Conservation (phyloP, 345 rosid species). For the Camelina sativa region DNA sequence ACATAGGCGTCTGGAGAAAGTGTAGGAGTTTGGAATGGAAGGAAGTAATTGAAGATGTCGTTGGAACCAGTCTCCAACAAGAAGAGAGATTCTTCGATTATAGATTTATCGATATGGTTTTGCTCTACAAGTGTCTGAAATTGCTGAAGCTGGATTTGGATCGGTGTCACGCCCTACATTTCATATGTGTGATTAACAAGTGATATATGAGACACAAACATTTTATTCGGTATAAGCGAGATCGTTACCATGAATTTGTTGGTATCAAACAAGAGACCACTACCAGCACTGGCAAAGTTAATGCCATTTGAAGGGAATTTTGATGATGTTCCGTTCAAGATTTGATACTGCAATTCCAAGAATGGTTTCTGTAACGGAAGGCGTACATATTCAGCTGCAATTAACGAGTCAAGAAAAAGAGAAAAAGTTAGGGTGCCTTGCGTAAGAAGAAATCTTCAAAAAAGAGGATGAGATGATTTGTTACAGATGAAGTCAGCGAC, state of each 20-base stretch:
- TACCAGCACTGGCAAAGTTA: slow-evolving; percentile 74
- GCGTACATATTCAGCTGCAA: slow-evolving; percentile 58
- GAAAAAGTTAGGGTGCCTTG: slow-evolving; percentile 6
- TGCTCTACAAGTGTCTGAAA: slow-evolving; percentile 52
- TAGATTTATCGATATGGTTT: slow-evolving; percentile 41
- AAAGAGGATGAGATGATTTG: neutral
- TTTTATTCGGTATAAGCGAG: neutral
- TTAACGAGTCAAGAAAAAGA: neutral
- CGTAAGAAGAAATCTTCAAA: slow-evolving; percentile 19
- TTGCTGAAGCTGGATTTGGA: slow-evolving; percentile 59
- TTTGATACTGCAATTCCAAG: slow-evolving; percentile 47
- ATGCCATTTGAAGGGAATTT: slow-evolving; percentile 60
- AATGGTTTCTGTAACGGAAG: slow-evolving; percentile 59
- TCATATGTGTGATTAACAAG: neutral
- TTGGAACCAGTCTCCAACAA: slow-evolving; percentile 67
- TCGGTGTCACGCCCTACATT: slow-evolving; percentile 54
- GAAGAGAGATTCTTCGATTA: slow-evolving; percentile 51
- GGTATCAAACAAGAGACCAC: slow-evolving; percentile 62
- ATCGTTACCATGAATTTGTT: slow-evolving; percentile 50
- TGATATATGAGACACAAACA: neutral
- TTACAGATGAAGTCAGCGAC: slow-evolving; percentile 67
- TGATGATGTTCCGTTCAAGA: slow-evolving; percentile 62
- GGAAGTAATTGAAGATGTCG: slow-evolving; percentile 61
- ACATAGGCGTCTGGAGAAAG: slow-evolving; percentile 53
- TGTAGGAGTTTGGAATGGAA: slow-evolving; percentile 39